A percentile compares a stretch with the other conserved stretches of the same genome.
Conservation (phyloP, 768 basidiomycete species). For the Coprinopsis cinerea region DNA sequence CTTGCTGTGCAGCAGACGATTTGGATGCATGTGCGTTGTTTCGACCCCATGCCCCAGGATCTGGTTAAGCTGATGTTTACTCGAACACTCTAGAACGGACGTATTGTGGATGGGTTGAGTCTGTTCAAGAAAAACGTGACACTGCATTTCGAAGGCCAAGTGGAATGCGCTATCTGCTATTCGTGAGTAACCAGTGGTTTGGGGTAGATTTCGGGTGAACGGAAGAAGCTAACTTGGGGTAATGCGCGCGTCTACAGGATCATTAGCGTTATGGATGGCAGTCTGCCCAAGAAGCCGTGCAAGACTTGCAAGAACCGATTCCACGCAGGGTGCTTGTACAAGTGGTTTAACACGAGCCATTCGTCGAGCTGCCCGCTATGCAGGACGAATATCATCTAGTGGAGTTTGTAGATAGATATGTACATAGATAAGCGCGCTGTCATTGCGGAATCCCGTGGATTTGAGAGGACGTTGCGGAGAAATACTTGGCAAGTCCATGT, state of each 20-base stretch:
- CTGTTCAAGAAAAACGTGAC: conserved; percentile 93
- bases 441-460: too few relatives aligned
- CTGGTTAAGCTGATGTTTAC: not conserved
- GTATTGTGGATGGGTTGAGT: conserved; percentile 79
- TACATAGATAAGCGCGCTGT: too few relatives aligned
- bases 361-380: conserved; percentile 90
- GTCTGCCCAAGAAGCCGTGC: conserved; percentile 85
- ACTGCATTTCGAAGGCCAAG: conserved; percentile 91
- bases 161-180: conserved; percentile 95
- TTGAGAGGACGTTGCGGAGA: too few relatives aligned
- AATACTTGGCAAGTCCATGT: too few relatives aligned
- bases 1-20: conserved; percentile 88
- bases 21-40: conserved; percentile 69
- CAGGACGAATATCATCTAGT: conserved; percentile 70
- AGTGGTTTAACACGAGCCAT: conserved; percentile 92
- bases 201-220: not conserved
- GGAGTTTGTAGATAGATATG: not conserved
- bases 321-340: conserved; percentile 88
- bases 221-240: conserved; percentile 1
- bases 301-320: conserved; percentile 93
- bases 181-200: conserved; percentile 46
- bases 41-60: too few relatives aligned
- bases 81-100: conserved; percentile 77
- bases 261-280: conserved; percentile 84
- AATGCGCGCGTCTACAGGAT: too few relatives aligned